phyloP scores from a whole-genome alignment of 306 rosid genomes.

The Pyrus bretschneideri region DNA sequence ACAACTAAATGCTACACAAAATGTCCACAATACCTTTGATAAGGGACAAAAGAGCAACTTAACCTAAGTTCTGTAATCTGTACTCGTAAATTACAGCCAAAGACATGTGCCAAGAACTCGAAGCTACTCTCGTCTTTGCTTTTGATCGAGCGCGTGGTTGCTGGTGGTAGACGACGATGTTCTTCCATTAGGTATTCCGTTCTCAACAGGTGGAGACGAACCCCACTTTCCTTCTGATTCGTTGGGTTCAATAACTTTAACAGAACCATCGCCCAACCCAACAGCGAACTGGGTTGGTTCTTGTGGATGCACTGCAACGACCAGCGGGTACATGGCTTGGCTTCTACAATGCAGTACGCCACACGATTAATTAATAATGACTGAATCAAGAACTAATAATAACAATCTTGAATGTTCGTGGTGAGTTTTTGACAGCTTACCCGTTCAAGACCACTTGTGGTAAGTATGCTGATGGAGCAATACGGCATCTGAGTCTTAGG shows the following conservation, averaged over 20 bases:
- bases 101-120: constrained; percentile 15
- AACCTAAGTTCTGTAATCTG: constrained; percentile 28
- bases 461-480: constrained; percentile 62
- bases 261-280: constrained; percentile 72
- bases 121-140: constrained; percentile 45
- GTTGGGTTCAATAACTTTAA: constrained; percentile 69
- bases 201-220: constrained; percentile 45
- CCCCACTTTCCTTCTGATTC: constrained; percentile 84
- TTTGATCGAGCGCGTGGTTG: constrained; percentile 68
- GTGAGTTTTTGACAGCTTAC: constrained; percentile 30
- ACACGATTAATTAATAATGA: not conserved
- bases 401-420: not conserved
- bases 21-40: constrained; percentile 30
- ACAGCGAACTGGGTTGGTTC: constrained; percentile 73
- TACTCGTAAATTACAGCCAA: constrained; percentile 25
- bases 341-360: constrained; percentile 36
- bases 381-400: not conserved
- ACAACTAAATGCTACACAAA: constrained; percentile 40
- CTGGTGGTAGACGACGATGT: constrained; percentile 52
- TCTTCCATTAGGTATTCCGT: constrained; percentile 50
- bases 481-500: constrained; percentile 69
- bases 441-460: constrained; percentile 46
- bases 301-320: constrained; percentile 65
- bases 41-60: constrained; percentile 27
- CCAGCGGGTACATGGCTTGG: constrained; percentile 58